Base-by-base conservation (phyloP, 495 filamentous ascomycete species). In the Penicillium longicatenatum region DNA sequence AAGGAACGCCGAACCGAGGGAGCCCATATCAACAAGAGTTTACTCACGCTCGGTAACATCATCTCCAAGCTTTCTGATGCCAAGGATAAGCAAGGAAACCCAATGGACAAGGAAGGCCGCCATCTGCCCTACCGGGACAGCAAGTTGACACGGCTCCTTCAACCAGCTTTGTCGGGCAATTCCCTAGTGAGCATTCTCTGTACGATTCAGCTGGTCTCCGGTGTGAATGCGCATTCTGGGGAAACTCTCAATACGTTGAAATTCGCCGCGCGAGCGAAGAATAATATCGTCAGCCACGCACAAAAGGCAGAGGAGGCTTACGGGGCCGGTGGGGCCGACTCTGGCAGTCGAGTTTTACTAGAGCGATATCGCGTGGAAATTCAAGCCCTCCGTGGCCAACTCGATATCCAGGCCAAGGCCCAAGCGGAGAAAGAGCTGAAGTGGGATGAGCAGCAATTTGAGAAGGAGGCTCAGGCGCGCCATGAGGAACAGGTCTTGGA, bases 401-500 rank as follows among this genome's bases (percentile, higher is more conserved):
- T 98, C 1, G 94, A 98, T 16, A 75, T 77, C 37, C 90, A 96
- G 71, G 79, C 67, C 24, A 89, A 86, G 64, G 85, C 84, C 54
- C 84, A 87, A 33, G 84, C 86, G 33, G 86, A 88, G 44, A 87
- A 89, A 29, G 79, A 85, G 37, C 77, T 88, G 33, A 84, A 81
- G 68, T 60, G 84, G 77, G 85, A 89, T 68, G 85, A 90, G 61
- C 79, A 86, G 55, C 85, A 89, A 55, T 81, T 87, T 31, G 91
- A 97, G 71, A 87, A 89, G 57, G 88, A 94, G 70, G 87, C 89
- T 26, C 86, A 91, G 65, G 80, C 86, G 52, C 87, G 94, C 30
- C 95, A 97, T 65, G 92, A 95, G 64, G 94, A 98, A 68, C 94
- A 98, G 69, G 92, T 98, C 80, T 79, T 98, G 44, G 94, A 98